phyloP scores from a whole-genome alignment of 2,329 filamentous ascomycete genomes.

The Aspergillus melleus region DNA sequence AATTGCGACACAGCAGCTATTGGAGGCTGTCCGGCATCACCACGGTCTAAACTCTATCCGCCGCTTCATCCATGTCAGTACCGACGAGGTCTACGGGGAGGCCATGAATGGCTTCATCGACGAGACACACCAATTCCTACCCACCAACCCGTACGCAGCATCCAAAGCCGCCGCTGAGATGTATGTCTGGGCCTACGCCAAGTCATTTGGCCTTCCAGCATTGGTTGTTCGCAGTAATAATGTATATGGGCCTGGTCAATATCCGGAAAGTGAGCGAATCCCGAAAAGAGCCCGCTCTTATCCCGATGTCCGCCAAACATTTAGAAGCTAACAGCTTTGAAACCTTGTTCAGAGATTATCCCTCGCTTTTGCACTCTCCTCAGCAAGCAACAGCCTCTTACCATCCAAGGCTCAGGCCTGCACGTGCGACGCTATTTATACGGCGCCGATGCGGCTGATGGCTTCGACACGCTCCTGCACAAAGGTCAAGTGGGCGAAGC shows the following conservation, averaged over 20 bases:
- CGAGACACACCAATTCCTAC: conserved; percentile 71
- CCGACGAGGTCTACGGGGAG: conserved; percentile 84
- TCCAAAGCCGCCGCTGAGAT: conserved; percentile 82
- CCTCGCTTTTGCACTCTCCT: conserved; percentile 77
- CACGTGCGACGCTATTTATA: conserved; percentile 76
- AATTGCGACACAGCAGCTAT: conserved; percentile 77
- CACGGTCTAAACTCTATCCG: conserved; percentile 51
- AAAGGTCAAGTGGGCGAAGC: conserved; percentile 71
- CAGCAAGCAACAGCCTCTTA: conserved; percentile 64
- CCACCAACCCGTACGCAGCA: conserved; percentile 79
- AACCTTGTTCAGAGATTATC: conserved; percentile 63
- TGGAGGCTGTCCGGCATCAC: conserved; percentile 74
- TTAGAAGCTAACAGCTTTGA: too few species aligned
- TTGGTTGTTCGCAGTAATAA: conserved; percentile 84
- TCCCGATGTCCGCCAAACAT: too few species aligned
- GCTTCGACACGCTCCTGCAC: conserved; percentile 81
- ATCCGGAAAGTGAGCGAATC: conserved; percentile 70
- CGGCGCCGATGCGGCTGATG: conserved; percentile 76
- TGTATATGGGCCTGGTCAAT: conserved; percentile 82
- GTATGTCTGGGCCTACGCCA: conserved; percentile 83
- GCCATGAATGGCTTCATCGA: conserved; percentile 42
- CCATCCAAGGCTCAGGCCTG: conserved; percentile 74
- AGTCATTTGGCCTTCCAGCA: conserved; percentile 76
- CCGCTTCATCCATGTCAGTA: conserved; percentile 78
- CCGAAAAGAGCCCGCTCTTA: too few species aligned